Base-by-base conservation (phyloP, 768 basidiomycete genomes). In the Podaxis sp. region DNA sequence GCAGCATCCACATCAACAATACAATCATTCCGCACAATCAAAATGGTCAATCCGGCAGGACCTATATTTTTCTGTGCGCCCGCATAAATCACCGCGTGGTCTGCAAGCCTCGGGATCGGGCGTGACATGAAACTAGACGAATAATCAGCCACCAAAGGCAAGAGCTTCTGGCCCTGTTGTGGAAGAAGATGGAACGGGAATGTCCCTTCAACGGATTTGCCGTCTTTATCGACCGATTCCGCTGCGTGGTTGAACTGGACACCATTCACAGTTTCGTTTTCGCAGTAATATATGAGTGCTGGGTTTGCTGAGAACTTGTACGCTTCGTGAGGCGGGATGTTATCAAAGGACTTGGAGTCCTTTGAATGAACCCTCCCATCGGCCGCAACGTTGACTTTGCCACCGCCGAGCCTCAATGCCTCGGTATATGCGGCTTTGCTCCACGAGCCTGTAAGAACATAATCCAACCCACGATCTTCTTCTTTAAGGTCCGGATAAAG, bases 11-110 rank as follows among this genome's bases (percentile, higher is more conserved):
- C 88, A 70, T 91, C 93, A 69, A 95, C 93, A 69, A 98, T 79
- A 71, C 95, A 89, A 75, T 97, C 95, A 61, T 96, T 86, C n/a
- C 92, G 85, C 21, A 98, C 92, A 75, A 99, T 97, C 66, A 95
- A 77, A 72, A 99, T 84, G 13, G 93, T 94, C 23, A 97, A 77
- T 1, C 97, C 97, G 0, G 97, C 88, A 2, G 97, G 97, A 6
- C 96, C 95, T 54, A 98, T 77, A 73, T 99, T 99, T 80, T 99
- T 99, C 76, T 99, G 97, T 23, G 91, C 97, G 50, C 97, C 97
- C 5, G 95, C 97, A 71, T 89, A 98, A 67, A 99, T 90, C 69
- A 98, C 80, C 3, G 94, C 95, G 72, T 98, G 95, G 72, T 91
- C 91, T 28, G 86, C 87, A 62, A 98, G 80, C 63, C 82, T 83